Base-by-base conservation (phyloP, 441 rosid species). In the Erysimum cheiri region DNA sequence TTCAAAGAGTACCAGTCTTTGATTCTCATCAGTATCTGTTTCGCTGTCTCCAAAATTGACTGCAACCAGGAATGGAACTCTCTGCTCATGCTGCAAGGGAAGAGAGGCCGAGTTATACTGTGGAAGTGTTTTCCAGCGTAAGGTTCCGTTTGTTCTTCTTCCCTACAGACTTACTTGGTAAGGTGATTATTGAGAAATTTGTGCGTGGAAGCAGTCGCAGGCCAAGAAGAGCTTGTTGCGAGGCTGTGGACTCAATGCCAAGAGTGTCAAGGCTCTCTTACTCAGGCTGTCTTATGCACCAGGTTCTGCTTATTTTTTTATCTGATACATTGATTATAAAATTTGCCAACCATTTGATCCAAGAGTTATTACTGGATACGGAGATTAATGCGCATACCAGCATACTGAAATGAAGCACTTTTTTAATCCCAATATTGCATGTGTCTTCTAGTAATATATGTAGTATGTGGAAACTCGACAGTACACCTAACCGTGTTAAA, bases 191-290 rank as follows among this genome's bases (percentile, higher is more conserved):
- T 14, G 7, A 17, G 8, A 31, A n/a, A n/a, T n/a, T 2, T 7
- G n/a, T 55, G 49, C 0, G 10, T 76, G 58, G 79, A 76, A 33
- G 52, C 75, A 22, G 97, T 93, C 54, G 81, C 94, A 9, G 96
- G 88, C 37, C 84, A 89, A 60, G 96, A 93, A 80, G 81, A 75
- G 73, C 85, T 89, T 64, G 85, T 88, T 75, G 92, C 94, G 64
- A 91, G 78, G 80, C 71, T 91, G 22, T 91, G 97, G 98, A 87
- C 96, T 0, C 97, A 93, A 77, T 93, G 98, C 64, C 97, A 93
- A 74, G 98, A 89, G 63, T 91, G 98, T 78, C 96, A 89, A 76
- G 97, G 96, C 55, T 93, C 97, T 55, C 93, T 93, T 77, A 93
- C 87, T 79, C 98, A 91, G 82, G 96, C 91, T 79, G 96, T 93